These are phyloP conservation scores for Claviceps humidiphila DNA, from an alignment of 2,329 filamentous ascomycete genomes.

Conservation along the genomic window DNA sequence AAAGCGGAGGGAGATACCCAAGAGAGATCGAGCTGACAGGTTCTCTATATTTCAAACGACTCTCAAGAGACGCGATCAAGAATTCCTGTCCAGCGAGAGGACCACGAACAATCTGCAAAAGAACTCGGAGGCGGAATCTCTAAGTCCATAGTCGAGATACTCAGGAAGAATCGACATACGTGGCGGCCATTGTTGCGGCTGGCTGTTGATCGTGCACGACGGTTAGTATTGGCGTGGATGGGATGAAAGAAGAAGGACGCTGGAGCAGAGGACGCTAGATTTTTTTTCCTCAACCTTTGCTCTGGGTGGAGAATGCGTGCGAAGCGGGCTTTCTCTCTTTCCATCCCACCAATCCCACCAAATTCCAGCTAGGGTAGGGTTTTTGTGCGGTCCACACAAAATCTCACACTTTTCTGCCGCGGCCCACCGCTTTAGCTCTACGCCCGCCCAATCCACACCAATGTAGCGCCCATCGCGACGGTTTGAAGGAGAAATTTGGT, in stretches of 20 bases:
- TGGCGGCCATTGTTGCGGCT: slow-evolving; percentile 31
- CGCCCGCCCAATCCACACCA: slow-evolving; percentile 14
- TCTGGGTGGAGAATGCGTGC: slow-evolving; percentile 1
- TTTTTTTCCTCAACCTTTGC: slow-evolving; percentile 4
- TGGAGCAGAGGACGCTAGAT: not conserved
- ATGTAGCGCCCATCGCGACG: slow-evolving; percentile 14
- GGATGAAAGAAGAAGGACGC: slow-evolving; percentile 5
- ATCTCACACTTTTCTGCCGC: slow-evolving; percentile 20
- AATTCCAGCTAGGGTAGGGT: slow-evolving; percentile 20
- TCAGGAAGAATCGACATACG: slow-evolving; percentile 38
- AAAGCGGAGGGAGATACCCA: slow-evolving; percentile 43
- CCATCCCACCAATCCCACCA: not conserved
- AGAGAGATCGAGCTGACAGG: slow-evolving; percentile 71
- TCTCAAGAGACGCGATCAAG: slow-evolving; percentile 9
- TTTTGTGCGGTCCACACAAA: slow-evolving; percentile 14
- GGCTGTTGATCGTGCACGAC: slow-evolving; percentile 22
- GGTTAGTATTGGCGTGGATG: slow-evolving; percentile 26
- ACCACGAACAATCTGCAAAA: slow-evolving; percentile 64
- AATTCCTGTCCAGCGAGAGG: slow-evolving; percentile 58
- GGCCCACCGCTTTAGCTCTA: slow-evolving; percentile 19
- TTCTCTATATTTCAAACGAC: slow-evolving; percentile 14
- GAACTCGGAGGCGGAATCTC: slow-evolving; percentile 35
- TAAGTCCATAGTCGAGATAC: slow-evolving; percentile 17
- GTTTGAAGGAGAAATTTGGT: slow-evolving; percentile 9
- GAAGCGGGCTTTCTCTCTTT: not conserved